Evolutionary conservation across 225 moss, liverwort and hornwort genomes (phyloP).

Genomic region (Sphagnum contortum): DNA sequence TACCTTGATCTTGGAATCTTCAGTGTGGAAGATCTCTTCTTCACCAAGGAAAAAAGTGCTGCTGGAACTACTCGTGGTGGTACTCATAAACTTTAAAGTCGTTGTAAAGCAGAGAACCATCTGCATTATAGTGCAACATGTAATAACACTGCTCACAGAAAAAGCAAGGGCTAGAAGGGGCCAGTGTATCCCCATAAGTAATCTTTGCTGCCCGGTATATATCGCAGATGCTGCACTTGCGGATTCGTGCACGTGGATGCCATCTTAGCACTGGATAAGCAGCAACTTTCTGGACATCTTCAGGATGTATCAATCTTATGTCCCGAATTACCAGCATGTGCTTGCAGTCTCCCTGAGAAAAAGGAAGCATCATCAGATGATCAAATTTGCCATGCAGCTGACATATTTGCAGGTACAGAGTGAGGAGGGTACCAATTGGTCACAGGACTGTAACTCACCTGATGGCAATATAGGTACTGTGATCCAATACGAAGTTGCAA

Average conservation of each 20-base stretch:
- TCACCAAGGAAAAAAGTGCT: background rate
- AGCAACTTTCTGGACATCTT: constrained; percentile 70
- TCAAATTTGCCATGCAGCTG: background rate
- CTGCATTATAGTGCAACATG: constrained; percentile 71
- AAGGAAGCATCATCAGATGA: background rate
- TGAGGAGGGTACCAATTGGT: too few species aligned
- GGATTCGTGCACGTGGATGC: constrained; percentile 72
- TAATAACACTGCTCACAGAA: constrained; percentile 93
- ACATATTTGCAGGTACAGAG: too few species aligned
- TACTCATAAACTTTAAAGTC: constrained; percentile 89
- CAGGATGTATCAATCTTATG: constrained; percentile 65
- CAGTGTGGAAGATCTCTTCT: too few species aligned
- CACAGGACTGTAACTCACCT: constrained; percentile 9
- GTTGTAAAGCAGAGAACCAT: constrained; percentile 57
- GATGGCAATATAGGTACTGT: constrained; percentile 87
- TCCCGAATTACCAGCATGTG: constrained; percentile 78
- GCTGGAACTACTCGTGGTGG: constrained; percentile 47
- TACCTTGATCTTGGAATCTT: too few species aligned
- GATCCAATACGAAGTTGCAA: constrained; percentile 68
- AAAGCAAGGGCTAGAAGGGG: constrained; percentile 74
- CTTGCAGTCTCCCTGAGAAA: constrained; percentile 79
- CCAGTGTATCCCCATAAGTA: constrained; percentile 74
- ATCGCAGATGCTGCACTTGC: constrained; percentile 83
- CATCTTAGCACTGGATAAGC: constrained; percentile 77
- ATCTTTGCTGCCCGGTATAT: constrained; percentile 90